A percentile compares a stretch with the other conserved stretches of the same genome.
Conservation (phyloP, 139 green algal species). For the Eudorina sp. region DNA sequence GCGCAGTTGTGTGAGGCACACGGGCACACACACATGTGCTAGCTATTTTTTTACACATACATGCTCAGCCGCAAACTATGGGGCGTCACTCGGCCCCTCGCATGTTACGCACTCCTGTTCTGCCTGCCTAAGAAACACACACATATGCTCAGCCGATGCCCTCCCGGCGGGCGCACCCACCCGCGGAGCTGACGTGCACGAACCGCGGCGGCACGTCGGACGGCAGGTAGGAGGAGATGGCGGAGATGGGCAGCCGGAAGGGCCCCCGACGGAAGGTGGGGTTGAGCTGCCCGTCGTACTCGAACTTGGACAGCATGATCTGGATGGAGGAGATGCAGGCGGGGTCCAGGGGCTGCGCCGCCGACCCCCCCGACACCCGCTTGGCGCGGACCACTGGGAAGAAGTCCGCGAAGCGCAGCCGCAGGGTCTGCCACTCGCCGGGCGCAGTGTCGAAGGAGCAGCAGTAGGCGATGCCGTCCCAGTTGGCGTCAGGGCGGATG, state of each 20-base stretch:
- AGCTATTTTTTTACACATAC: too few relatives aligned
- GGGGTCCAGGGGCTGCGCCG: slow-evolving; percentile 66
- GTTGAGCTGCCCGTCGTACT: slow-evolving; percentile 94
- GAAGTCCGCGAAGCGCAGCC: slow-evolving; percentile 89
- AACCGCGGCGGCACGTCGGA: slow-evolving; percentile 45
- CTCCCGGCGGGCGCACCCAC: slow-evolving; percentile 62
- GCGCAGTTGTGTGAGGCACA: too few relatives aligned
- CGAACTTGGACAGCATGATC: slow-evolving; percentile 97
- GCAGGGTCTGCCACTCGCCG: slow-evolving; percentile 81
- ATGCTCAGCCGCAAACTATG: too few relatives aligned
- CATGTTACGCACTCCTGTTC: too few relatives aligned
- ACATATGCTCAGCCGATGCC: not conserved
- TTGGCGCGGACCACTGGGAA: slow-evolving; percentile 63
- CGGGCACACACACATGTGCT: too few relatives aligned
- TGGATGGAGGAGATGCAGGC: slow-evolving; percentile 75
- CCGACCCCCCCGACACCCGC: not conserved
- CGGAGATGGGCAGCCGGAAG: slow-evolving; percentile 85
- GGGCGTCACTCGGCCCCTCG: too few relatives aligned
- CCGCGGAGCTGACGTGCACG: slow-evolving; percentile 73
- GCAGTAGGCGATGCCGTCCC: slow-evolving; percentile 91
- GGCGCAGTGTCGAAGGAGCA: slow-evolving; percentile 83
- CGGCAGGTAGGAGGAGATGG: slow-evolving; percentile 76
- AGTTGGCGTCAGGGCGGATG: slow-evolving; percentile 81
- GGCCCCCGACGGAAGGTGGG: slow-evolving; percentile 82
- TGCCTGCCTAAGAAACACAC: too few relatives aligned